Conservation (phyloP, 495 filamentous ascomycete genomes). For the Articulospora tetracladia region DNA sequence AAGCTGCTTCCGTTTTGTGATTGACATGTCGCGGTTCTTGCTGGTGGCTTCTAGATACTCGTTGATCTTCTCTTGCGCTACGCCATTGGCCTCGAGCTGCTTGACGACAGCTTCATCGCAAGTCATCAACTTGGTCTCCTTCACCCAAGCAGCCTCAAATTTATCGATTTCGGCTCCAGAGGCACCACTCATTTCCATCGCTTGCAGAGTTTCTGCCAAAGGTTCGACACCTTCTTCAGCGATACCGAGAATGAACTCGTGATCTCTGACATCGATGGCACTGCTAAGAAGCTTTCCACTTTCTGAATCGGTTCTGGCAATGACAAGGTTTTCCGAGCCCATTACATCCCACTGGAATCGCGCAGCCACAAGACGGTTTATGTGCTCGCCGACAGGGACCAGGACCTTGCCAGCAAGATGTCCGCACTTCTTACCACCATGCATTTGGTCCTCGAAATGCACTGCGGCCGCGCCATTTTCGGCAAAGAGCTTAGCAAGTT, state of each 20-base stretch:
- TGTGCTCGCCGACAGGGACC: slow-evolving; percentile 91
- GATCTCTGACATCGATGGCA: slow-evolving; percentile 87
- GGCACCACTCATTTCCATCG: slow-evolving; percentile 80
- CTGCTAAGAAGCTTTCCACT: slow-evolving; percentile 86
- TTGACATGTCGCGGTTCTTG: slow-evolving; percentile 63
- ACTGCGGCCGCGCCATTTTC: slow-evolving; percentile 96
- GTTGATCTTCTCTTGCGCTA: slow-evolving; percentile 54
- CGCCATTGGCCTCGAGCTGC: slow-evolving; percentile 63
- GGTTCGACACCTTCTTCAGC: slow-evolving; percentile 66
- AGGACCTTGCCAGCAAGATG: slow-evolving; percentile 96
- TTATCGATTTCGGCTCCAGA: slow-evolving; percentile 74
- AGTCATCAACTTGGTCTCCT: slow-evolving; percentile 77
- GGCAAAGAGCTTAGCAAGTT: slow-evolving; percentile 97
- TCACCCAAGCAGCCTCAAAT: slow-evolving; percentile 88
- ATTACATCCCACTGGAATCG: slow-evolving; percentile 98
- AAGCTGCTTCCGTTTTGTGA: slow-evolving; percentile 69
- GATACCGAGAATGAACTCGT: slow-evolving; percentile 92
- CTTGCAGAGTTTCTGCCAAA: slow-evolving; percentile 83
- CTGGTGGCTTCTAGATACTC: slow-evolving; percentile 59
- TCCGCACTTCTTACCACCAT: slow-evolving; percentile 98
- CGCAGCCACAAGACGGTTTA: slow-evolving; percentile 87
- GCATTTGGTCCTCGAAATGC: slow-evolving; percentile 96
- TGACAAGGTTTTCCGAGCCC: slow-evolving; percentile 90
- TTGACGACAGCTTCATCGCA: slow-evolving; percentile 86
- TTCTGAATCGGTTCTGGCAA: slow-evolving; percentile 93